These are phyloP conservation scores for Gossypioides kirkii DNA, from an alignment of 345 rosid genomes.

Conservation along the genomic window DNA sequence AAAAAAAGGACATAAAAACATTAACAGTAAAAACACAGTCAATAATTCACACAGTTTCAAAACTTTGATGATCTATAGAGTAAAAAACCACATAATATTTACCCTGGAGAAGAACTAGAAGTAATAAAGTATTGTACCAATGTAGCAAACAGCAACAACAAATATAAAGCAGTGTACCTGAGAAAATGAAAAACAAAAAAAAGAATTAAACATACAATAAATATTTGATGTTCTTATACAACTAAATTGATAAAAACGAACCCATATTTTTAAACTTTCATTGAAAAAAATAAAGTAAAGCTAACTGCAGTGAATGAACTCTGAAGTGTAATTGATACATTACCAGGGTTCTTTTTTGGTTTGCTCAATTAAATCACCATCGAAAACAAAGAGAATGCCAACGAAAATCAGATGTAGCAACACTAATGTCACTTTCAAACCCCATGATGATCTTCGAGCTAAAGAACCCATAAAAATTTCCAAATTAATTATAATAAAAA, in stretches of 20 bases:
- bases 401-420: conserved; percentile 57
- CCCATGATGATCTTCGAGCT: conserved; percentile 79
- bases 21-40: conserved; percentile 5
- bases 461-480: conserved; percentile 10
- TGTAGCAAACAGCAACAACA: conserved; percentile 52
- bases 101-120: conserved; percentile 95
- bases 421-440: conserved; percentile 63
- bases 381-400: conserved; percentile 69
- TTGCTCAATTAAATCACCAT: conserved; percentile 48
- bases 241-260: not conserved
- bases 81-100: conserved; percentile 17
- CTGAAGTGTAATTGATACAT: not conserved
- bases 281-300: not conserved
- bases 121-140: conserved; percentile 84
- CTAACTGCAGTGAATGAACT: not conserved
- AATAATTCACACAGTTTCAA: not conserved
- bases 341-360: conserved; percentile 72
- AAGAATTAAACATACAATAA: no score
- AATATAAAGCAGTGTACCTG: conserved; percentile 77
- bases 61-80: not conserved
- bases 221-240: not conserved
- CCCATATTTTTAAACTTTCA: no score
- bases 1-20: conserved; percentile 14
- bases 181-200: conserved; percentile 9
- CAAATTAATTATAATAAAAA: not conserved